Base-by-base conservation (phyloP, 805 yeast genomes). In the Isabelozyma gotoi region DNA sequence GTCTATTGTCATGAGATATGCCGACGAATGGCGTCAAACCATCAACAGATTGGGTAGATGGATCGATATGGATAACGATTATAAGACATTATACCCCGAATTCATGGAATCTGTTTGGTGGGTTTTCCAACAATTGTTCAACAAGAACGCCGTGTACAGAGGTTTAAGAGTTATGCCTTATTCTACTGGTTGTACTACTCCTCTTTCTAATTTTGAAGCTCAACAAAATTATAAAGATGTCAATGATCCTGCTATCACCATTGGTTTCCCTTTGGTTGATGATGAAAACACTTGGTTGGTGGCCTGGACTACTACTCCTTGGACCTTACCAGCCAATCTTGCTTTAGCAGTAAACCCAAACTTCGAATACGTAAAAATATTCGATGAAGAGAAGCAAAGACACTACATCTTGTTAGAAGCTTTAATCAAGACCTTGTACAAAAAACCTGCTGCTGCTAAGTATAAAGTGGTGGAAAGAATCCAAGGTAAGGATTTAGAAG, bases 71-170 rank as follows among this genome's bases (percentile, higher is more conserved):
- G 99, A 94, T 65, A 89, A 94, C 65, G 99, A 94, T 72, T 91
- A 91, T 77, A 92, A 92, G 74, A 94, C 99, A 20, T 78, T 94
- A 68, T 90, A 95, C 66, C 97, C 97, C 38, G 76, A 84, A 44
- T 94, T 89, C 57, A 94, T 94, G 99, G 99, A 94, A 74, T 88
- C 97, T 37, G 94, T 84, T 39, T 94, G 99, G 99, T 94, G 99
- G 99, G 96, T 89, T 24, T 94, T 94, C 79, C 83, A 86, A 73
- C 82, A 89, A 70, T 75, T 94, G 55, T 89, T 74, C 65, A 83
- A 86, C 45, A 94, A 91, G 68, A 85, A 82, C 41, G 81, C 88
- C 44, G 98, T 94, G 37, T 94, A 94, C 75, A 82, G 96, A 68
- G 99, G 99, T 46, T 83, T 81, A 67, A 82, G 96, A 66, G 99